Percentiles rank a stretch among this genome's conserved stretches.
phyloP scores from a whole-genome alignment of 306 rosid species.

The Arachis hypogaea region DNA sequence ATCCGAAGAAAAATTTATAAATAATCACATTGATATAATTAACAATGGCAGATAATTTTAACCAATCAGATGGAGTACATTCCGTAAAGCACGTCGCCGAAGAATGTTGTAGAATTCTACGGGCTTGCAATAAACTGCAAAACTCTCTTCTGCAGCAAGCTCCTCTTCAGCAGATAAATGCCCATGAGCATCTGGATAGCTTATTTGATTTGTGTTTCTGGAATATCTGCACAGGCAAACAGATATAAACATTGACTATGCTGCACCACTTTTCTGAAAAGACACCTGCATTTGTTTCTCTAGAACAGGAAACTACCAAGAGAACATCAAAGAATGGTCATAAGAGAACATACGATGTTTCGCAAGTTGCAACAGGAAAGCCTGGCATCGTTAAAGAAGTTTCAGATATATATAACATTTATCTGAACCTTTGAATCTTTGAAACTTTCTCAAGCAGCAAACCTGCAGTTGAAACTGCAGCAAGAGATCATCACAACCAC shows the following conservation, averaged over 20 bases:
- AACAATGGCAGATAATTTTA: conserved; percentile 23
- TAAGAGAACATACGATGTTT: conserved; percentile 51
- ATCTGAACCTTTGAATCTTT: conserved; percentile 15
- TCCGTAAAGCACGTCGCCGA: conserved; percentile 55
- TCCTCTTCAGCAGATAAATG: conserved; percentile 72
- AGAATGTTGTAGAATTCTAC: conserved; percentile 80
- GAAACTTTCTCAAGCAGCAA: conserved; percentile 34
- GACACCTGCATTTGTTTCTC: conserved; percentile 25
- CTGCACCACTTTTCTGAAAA: conserved; percentile 7
- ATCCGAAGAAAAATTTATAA: conserved; percentile 8
- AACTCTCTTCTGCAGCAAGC: conserved; percentile 66
- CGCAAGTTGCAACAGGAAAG: conserved; percentile 45
- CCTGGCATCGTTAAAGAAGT: conserved; percentile 44
- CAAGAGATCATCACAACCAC: conserved; percentile 35
- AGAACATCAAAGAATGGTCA: conserved; percentile 10
- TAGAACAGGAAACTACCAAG: conserved; percentile 21
- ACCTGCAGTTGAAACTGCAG: conserved; percentile 37
- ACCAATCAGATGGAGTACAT: conserved; percentile 45
- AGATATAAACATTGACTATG: conserved; percentile 23
- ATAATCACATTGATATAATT: conserved; percentile 17
- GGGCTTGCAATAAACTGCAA: conserved; percentile 75
- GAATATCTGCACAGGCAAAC: conserved; percentile 46
- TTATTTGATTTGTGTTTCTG: conserved; percentile 22
- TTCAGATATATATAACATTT: conserved; percentile 33
- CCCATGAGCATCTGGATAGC: conserved; percentile 51